Percentiles rank a stretch among this genome's conserved stretches.
Conservation (phyloP, 345 rosid genomes). For the Bretschneidera sinensis region DNA sequence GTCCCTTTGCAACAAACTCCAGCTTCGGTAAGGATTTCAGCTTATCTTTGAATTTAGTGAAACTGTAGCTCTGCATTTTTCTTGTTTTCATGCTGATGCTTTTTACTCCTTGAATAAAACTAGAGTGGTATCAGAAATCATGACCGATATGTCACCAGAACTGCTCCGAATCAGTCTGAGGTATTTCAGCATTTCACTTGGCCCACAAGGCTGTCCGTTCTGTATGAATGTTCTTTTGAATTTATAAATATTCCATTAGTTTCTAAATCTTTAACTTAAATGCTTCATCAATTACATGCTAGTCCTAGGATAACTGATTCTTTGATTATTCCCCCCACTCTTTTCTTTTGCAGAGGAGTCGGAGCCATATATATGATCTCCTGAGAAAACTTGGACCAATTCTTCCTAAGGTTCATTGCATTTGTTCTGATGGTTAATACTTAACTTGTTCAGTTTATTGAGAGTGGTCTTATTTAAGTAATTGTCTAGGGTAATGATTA, state of each 20-base stretch:
- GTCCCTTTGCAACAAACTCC: constrained; percentile 43
- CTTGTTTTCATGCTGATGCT: background rate
- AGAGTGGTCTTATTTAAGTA: background rate
- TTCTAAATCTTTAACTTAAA: background rate
- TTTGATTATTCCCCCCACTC: background rate
- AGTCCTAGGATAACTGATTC: background rate
- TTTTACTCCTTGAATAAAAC: constrained; percentile 12
- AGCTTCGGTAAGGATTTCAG: constrained; percentile 42
- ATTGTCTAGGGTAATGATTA: background rate
- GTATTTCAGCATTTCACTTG: constrained; percentile 5
- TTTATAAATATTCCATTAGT: background rate
- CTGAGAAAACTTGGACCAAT: constrained; percentile 42
- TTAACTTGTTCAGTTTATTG: background rate
- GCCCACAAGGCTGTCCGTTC: background rate
- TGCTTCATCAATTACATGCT: background rate
- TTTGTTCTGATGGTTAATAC: constrained; percentile 7
- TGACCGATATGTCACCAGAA: constrained; percentile 12
- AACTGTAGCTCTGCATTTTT: background rate
- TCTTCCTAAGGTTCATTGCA: constrained; percentile 48
- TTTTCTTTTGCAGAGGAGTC: constrained; percentile 40
- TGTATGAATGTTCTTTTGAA: background rate
- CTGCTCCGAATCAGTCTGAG: constrained; percentile 11
- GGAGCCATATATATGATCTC: constrained; percentile 42
- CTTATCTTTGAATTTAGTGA: constrained; percentile 4
- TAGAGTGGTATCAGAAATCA: constrained; percentile 25